Conservation (phyloP, 805 yeast species). For the Zygoascus bituminiphila region DNA sequence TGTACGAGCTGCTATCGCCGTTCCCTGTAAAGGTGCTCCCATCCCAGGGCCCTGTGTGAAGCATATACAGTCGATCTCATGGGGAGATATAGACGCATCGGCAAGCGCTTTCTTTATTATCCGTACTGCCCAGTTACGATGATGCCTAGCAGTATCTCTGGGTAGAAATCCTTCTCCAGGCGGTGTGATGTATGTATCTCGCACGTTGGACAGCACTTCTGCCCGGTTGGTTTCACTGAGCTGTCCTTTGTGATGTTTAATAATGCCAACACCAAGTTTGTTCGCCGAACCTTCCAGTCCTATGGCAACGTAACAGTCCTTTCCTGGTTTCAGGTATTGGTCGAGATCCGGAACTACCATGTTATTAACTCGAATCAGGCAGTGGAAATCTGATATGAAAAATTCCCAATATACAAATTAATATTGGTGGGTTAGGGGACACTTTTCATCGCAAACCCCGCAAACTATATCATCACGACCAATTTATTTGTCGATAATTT, state of each 20-base stretch:
- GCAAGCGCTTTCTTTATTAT: constrained; percentile 56
- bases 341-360: constrained; percentile 34
- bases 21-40: constrained; percentile 97
- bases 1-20: constrained; percentile 87
- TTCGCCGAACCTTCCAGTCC: constrained; percentile 98
- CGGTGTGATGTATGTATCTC: constrained; percentile 94
- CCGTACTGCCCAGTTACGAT: constrained; percentile 87
- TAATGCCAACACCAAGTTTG: constrained; percentile 88
- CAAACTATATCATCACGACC: too few relatives aligned
- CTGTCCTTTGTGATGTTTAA: constrained; percentile 62
- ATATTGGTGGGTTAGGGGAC: background rate
- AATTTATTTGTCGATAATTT: too few relatives aligned
- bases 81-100: constrained; percentile 49
- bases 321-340: constrained; percentile 31
- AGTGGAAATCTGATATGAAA: background rate
- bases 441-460: too few relatives aligned
- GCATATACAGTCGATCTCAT: constrained; percentile 49
- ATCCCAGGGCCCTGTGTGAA: constrained; percentile 99
- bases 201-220: constrained; percentile 71
- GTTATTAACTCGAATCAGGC: constrained; percentile 41
- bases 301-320: constrained; percentile 48
- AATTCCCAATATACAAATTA: background rate
- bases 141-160: constrained; percentile 94
- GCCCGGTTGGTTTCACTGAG: constrained; percentile 54
- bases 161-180: constrained; percentile 98